Evolutionary conservation across 2,329 filamentous ascomycete species (phyloP).

Genomic region (Exophiala mesophila): DNA sequence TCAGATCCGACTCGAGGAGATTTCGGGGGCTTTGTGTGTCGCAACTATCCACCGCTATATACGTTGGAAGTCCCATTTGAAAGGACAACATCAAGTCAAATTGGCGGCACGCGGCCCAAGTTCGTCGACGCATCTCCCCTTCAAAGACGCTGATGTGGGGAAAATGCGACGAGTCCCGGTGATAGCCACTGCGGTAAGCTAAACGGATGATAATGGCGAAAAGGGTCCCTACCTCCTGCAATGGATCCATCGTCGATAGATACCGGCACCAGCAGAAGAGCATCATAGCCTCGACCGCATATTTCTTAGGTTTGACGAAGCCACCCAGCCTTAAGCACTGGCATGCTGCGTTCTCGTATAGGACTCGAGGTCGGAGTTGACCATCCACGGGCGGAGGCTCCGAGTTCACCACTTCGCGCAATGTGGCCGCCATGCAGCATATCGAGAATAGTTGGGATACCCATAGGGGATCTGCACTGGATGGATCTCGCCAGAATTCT

Average conservation of each 20-base stretch:
- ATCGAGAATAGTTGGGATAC: slow-evolving; percentile 50
- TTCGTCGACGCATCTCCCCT: slow-evolving; percentile 49
- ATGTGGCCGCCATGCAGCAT: slow-evolving; percentile 33
- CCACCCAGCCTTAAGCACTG: slow-evolving; percentile 53
- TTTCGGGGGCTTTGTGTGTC: slow-evolving; percentile 58
- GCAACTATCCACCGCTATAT: slow-evolving; percentile 55
- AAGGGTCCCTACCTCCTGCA: slow-evolving; percentile 51
- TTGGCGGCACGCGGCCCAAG: slow-evolving; percentile 44
- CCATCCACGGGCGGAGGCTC: slow-evolving; percentile 41
- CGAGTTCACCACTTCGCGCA: slow-evolving; percentile 12
- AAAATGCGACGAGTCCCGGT: slow-evolving; percentile 51
- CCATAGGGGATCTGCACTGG: slow-evolving; percentile 47
- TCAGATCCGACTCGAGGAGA: slow-evolving; percentile 57
- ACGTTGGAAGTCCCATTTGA: slow-evolving; percentile 60
- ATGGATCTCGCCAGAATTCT: slow-evolving; percentile 47
- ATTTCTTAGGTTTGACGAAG: slow-evolving; percentile 22
- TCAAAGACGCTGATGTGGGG: slow-evolving; percentile 51
- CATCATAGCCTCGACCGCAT: slow-evolving; percentile 25
- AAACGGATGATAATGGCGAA: slow-evolving; percentile 52
- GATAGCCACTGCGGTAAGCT: slow-evolving; percentile 60
- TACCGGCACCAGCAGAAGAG: slow-evolving; percentile 51
- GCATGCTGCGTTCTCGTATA: slow-evolving; percentile 32
- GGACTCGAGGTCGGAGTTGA: slow-evolving; percentile 40
- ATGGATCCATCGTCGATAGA: slow-evolving; percentile 48
- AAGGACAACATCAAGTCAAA: slow-evolving; percentile 59